phyloP scores from a whole-genome alignment of 768 basidiomycete genomes.

The Rhizopogon vulgaris region DNA sequence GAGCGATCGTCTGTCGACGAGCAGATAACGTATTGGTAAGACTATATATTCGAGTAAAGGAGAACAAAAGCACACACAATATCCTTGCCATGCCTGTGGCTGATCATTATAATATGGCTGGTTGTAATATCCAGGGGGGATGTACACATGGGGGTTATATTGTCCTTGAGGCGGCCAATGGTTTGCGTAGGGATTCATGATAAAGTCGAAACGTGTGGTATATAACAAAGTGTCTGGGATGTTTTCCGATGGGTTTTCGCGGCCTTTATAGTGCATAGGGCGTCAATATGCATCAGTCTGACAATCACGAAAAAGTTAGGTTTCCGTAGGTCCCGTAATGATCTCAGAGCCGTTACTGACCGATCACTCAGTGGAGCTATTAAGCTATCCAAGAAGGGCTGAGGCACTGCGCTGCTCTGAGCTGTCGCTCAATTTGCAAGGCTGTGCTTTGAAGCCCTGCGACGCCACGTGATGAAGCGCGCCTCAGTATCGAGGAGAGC shows the following conservation, averaged over 20 bases:
- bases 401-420: no score
- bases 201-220: background rate
- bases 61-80: slow-evolving; percentile 8
- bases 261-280: slow-evolving; percentile 6
- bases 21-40: background rate
- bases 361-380: no score
- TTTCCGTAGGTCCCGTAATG: background rate
- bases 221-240: background rate
- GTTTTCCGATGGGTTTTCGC: background rate
- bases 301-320: background rate
- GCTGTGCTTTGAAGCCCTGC: no score
- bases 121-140: slow-evolving; percentile 14
- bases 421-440: no score
- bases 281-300: background rate
- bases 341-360: background rate
- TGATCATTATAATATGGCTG: slow-evolving; percentile 8
- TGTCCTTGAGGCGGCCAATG: slow-evolving; percentile 16
- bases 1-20: slow-evolving; percentile 12
- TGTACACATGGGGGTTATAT: slow-evolving; percentile 26
- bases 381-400: no score
- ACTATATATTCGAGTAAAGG: background rate
- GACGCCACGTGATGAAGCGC: no score
- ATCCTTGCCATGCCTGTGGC: slow-evolving; percentile 8
- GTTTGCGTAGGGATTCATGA: slow-evolving; percentile 21
- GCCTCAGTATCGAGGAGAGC: background rate